Base-by-base conservation (phyloP, 805 yeast species). In the Lipomyces chichibuensis region DNA sequence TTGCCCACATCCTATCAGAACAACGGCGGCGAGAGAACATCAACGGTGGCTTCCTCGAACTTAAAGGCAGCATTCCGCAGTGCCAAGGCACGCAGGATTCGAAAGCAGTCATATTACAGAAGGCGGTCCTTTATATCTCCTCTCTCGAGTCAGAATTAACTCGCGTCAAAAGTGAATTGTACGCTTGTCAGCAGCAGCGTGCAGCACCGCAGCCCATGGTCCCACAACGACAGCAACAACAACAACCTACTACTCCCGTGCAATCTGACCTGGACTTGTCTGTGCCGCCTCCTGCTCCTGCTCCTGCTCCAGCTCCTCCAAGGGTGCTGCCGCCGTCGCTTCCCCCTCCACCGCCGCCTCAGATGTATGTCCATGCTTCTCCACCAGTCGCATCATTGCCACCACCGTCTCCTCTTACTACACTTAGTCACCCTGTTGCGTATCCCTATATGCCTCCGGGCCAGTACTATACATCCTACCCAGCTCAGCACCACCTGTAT, bases 11-110 rank as follows among this genome's bases (percentile, higher is more conserved):
- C 58, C 76, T 80, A 53, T 80, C 83, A 3, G 84, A 82, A 67
- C 84, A 82, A 71, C 73, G 84, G 54, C 76, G 84, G 55, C 75
- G 84, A 39, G 84, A 81, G 63, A 78, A 79, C 66, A 82, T 82
- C 61, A 81, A 81, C 51, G 84, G 82, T 60, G 84, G 84, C 20
- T 82, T 82, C 67, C 77, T 79, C 52, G 77, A 76, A 58, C 73
- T 82, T 23, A 78, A 78, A 63, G 72, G 73, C 58, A 71, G 80
- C 0, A 82, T 82, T 8, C 84, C 84, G 2, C 76, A 78, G 20
- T 75, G 83, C 54, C 74, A 80, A 43, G 77, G 80, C 17, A 76
- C 81, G 6, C 80, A 79, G 68, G 84, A 81, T 63, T 81, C 84
- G n/a, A 82, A 82, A 70, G 84, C 84, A 0, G 77, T 77, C 61